These are phyloP conservation scores for Nannochloropsis oceanica DNA, from an alignment of 108 stramenopile genomes.

Conservation along the genomic window DNA sequence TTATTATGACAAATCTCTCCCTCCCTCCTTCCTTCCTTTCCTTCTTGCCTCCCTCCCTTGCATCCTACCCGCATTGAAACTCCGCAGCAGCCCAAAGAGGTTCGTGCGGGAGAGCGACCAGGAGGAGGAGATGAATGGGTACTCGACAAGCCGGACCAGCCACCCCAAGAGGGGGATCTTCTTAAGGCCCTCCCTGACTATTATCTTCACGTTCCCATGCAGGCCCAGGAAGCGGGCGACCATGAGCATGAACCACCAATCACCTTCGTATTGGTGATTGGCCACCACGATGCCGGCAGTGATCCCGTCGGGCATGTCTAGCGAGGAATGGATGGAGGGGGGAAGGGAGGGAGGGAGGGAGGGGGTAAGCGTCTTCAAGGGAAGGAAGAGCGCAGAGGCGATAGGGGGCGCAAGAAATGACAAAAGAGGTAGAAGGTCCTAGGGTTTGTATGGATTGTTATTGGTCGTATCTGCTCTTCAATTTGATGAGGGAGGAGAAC, in stretches of 20 bases:
- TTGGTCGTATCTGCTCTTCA: too few relatives aligned
- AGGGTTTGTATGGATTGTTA: too few relatives aligned
- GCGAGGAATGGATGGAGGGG: neutral
- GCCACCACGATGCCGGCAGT: conserved; percentile 45
- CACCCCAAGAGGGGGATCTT: neutral
- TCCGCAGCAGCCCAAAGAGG: conserved; percentile 44
- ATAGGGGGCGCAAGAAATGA: too few relatives aligned
- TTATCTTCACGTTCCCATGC: conserved; percentile 46
- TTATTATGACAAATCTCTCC: too few relatives aligned
- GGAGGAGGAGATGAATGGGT: conserved; percentile 44
- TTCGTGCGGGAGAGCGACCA: conserved; percentile 9
- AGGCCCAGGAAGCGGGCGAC: conserved; percentile 50
- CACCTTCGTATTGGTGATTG: conserved; percentile 51
- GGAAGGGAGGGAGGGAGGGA: too few relatives aligned
- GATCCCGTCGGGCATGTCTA: conserved; percentile 41
- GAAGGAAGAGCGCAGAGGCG: too few relatives aligned
- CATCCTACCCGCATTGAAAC: conserved; percentile 22
- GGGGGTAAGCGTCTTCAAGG: too few relatives aligned
- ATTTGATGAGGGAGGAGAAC: too few relatives aligned
- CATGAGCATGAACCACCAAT: conserved; percentile 53
- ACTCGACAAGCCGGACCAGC: conserved; percentile 46
- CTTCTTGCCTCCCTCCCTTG: neutral
- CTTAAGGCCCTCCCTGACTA: conserved; percentile 21
- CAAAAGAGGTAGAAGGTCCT: too few relatives aligned
- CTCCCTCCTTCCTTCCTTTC: neutral